Evolutionary conservation across 441 rosid species (phyloP).

Genomic region (Adansonia grandidieri): DNA sequence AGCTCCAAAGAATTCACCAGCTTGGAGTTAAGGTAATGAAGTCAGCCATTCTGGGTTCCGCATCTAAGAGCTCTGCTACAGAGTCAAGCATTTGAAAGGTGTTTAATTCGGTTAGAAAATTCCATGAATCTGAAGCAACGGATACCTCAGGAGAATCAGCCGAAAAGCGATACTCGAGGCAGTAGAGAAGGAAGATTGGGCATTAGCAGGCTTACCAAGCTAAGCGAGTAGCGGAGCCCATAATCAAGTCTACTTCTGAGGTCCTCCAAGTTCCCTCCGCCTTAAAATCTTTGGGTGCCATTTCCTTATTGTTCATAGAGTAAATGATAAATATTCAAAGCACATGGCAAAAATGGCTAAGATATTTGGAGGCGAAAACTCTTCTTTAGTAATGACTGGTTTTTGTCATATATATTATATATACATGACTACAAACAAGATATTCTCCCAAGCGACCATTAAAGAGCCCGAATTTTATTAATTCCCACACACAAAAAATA

Average conservation of each 20-base stretch:
- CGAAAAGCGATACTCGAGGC: no score
- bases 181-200: no score
- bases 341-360: background rate
- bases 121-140: no score
- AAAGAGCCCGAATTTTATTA: slow-evolving; percentile 29
- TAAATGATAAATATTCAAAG: background rate
- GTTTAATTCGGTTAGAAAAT: no score
- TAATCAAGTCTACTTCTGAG: background rate
- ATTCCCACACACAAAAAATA: slow-evolving; percentile 11
- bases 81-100: no score
- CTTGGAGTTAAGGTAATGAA: no score
- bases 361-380: background rate
- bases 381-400: background rate
- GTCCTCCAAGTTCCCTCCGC: background rate
- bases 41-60: no score
- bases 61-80: no score
- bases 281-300: background rate
- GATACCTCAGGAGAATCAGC: no score
- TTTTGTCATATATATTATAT: slow-evolving; percentile 20
- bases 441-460: slow-evolving; percentile 19
- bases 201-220: no score
- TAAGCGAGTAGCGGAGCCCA: no score
- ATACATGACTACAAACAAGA: slow-evolving; percentile 30
- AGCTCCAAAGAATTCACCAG: no score
- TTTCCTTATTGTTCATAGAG: background rate